Evolutionary conservation across 768 basidiomycete species (phyloP), one percentile per base, ranked within the genome.

Genomic region (Tylopilus sp.): DNA sequence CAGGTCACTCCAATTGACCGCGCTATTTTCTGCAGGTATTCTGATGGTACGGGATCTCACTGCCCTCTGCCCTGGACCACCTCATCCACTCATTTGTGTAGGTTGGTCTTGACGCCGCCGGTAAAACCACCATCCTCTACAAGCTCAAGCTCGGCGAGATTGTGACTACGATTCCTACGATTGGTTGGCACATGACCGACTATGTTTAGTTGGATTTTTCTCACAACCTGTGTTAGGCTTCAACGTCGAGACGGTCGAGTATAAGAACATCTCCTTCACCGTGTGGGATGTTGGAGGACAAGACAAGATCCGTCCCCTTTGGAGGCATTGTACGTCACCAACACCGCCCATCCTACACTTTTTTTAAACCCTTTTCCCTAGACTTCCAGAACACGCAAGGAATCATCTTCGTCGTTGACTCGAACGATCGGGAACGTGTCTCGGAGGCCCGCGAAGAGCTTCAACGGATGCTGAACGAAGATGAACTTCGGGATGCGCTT

Each of bases 301-400:
- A 77, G 95, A 99, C 78, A 99, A 98, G 86, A 98, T 98, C 73
- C 86, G 95, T 65, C 95, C 95, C 62, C 85, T 98, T 63, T 99
- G 97, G 97, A 92, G 95, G 85, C 97, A 99, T 79, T 99, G 97
- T 97, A 67, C 68, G 93, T 84, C 48, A 41, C 59, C 18, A 9
- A 31, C 15, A 21, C n/a, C 41, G 23, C 22, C 18, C 52, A 13
- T 26, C 4, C n/a, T 7, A 8, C 57, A 51, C 56, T 48, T 31
- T 40, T 13, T 5, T 35, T 59, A 55, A 52, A 57, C 46, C 36
- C 30, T 52, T 23, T 54, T 48, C 46, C 55, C 18, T 67, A 99
- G 97, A 99, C 79, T 99, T 97, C 94, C 95, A 98, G 76, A 98
- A 98, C 80, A 99, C 97, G 25, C 95, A 99, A 76, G 97, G 95